Evolutionary conservation across 257 asterid genomes (phyloP).

Genomic region (Solanum corneliomulleri): DNA sequence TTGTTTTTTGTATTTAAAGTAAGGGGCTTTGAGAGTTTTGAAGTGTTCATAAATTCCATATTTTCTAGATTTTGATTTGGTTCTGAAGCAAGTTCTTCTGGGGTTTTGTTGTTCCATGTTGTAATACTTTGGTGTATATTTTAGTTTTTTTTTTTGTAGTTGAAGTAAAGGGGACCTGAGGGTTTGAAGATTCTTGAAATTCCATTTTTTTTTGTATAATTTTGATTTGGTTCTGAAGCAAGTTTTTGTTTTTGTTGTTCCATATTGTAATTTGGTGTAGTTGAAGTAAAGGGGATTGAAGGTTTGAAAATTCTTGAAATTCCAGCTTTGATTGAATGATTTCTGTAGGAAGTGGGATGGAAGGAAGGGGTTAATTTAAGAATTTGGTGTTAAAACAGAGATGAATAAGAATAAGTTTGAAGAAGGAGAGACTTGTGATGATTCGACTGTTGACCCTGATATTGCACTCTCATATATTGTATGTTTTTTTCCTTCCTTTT

Average conservation of each 20-base stretch:
- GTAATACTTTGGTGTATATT: background rate
- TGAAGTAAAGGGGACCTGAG: background rate
- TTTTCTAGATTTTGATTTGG: background rate
- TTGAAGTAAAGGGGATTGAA: background rate
- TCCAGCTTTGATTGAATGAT: background rate
- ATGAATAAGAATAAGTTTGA: background rate
- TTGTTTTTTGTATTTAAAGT: background rate
- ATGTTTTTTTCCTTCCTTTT: background rate
- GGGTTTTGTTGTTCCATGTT: background rate
- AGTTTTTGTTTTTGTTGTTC: background rate
- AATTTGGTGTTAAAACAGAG: background rate
- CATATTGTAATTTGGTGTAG: background rate
- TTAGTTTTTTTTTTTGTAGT: background rate
- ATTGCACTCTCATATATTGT: slow-evolving; percentile 7
- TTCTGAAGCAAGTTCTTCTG: background rate
- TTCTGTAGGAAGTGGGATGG: background rate
- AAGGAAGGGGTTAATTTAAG: background rate
- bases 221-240: background rate
- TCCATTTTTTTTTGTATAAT: background rate
- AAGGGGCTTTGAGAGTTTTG: background rate
- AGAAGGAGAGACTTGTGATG: slow-evolving; percentile 1
- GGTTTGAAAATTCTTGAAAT: background rate
- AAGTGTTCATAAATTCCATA: background rate
- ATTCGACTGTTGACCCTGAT: slow-evolving; percentile 5
- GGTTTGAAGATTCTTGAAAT: background rate